A percentile compares a stretch with the other conserved stretches of the same genome.
Conservation (phyloP, 2,329 filamentous ascomycete species). For the Phyllosticta citriasiana region DNA sequence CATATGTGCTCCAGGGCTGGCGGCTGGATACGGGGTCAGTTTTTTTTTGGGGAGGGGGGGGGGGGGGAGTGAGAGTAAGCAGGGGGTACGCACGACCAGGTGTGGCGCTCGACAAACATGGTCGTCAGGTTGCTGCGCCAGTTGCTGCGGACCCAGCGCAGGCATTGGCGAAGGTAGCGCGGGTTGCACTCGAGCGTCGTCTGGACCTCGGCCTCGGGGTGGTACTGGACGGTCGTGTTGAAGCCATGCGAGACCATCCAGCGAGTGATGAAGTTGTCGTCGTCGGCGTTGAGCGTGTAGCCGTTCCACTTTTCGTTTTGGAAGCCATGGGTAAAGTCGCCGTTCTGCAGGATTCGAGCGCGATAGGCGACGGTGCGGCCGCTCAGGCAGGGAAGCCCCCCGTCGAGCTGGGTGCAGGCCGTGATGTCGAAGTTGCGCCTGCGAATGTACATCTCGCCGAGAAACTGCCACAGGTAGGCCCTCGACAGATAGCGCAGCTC, state of each 20-base stretch:
- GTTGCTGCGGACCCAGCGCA: constrained; percentile 92
- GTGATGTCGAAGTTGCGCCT: constrained; percentile 95
- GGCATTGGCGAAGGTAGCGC: constrained; percentile 87
- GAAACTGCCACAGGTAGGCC: constrained; percentile 69
- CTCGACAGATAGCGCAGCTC: constrained; percentile 17
- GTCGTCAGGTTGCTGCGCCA: constrained; percentile 96
- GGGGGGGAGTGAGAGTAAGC: background rate
- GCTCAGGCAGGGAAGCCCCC: constrained; percentile 93
- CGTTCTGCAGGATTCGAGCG: constrained; percentile 75
- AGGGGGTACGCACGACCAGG: constrained; percentile 64
- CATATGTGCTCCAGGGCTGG: constrained; percentile 89
- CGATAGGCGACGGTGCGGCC: constrained; percentile 89
- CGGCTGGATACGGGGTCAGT: constrained; percentile 44
- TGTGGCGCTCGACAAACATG: constrained; percentile 69
- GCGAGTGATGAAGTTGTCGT: constrained; percentile 95
- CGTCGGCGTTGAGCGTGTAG: constrained; percentile 87
- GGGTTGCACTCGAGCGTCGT: constrained; percentile 83
- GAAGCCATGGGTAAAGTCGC: constrained; percentile 79
- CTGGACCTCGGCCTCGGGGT: constrained; percentile 68
- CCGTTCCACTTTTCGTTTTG: constrained; percentile 77
- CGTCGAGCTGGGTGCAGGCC: constrained; percentile 88
- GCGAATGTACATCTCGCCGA: constrained; percentile 86
- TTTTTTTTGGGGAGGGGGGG: no score
- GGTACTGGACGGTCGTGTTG: constrained; percentile 94
- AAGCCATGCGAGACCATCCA: constrained; percentile 89